These are phyloP conservation scores for Phytophthora europaea DNA, from an alignment of 352 stramenopile species.

Conservation along the genomic window DNA sequence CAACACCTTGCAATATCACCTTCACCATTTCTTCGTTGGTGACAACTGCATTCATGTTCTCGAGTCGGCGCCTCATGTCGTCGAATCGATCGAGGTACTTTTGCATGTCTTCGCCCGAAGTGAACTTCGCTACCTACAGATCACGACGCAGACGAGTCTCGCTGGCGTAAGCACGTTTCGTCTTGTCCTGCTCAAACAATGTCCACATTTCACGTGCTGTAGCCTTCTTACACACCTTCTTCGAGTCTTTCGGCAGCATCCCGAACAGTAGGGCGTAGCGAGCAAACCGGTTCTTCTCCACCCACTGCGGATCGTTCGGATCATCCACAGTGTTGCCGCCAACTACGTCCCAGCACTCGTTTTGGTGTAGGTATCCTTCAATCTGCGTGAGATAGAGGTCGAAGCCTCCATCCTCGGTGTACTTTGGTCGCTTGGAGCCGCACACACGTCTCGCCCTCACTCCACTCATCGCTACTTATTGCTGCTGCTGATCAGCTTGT, in stretches of 20 bases:
- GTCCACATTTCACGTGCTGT: conserved; percentile 5
- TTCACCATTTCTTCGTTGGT: conserved; percentile 9
- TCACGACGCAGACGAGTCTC: conserved; percentile 14
- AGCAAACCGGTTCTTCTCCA: conserved; percentile 6
- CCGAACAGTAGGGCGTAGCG: conserved; percentile 4
- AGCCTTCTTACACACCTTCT: conserved; percentile 14
- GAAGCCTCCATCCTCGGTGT: not conserved
- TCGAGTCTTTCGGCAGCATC: conserved; percentile 7
- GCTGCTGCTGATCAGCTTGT: not conserved
- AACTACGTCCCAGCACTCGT: not conserved
- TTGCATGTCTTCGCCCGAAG: conserved; percentile 7
- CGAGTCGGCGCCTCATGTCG: conserved; percentile 6
- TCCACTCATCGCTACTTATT: not conserved
- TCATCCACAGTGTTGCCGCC: not conserved
- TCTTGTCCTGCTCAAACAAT: conserved; percentile 12
- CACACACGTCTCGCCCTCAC: not conserved
- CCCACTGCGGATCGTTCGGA: not conserved
- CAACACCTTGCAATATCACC: conserved; percentile 7
- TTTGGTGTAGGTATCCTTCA: not conserved
- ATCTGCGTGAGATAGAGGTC: not conserved
- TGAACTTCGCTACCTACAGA: conserved; percentile 9
- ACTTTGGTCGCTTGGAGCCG: not conserved
- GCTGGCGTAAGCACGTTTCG: conserved; percentile 10
- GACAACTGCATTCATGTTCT: conserved; percentile 19
- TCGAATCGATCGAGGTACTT: conserved; percentile 19